These are phyloP conservation scores for Grosmannia penicillata DNA, from an alignment of 2,329 filamentous ascomycete genomes.

Conservation along the genomic window DNA sequence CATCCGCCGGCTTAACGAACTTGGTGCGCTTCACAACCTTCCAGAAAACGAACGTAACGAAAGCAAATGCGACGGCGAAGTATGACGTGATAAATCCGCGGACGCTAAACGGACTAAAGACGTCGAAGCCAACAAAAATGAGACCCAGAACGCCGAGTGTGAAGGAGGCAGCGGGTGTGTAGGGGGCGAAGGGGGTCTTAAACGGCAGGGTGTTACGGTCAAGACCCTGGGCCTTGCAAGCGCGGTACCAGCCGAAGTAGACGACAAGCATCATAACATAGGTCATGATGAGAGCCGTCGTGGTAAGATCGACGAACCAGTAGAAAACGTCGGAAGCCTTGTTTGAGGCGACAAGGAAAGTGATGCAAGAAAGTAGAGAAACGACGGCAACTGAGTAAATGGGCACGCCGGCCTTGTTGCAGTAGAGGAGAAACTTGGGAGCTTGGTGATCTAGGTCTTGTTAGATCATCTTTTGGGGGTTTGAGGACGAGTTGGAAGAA, in stretches of 20 bases:
- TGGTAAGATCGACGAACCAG: conserved; percentile 25
- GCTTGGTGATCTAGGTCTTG: conserved; percentile 21
- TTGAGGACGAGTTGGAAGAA: neutral
- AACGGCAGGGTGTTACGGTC: conserved; percentile 19
- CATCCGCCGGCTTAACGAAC: conserved; percentile 8
- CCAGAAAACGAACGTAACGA: conserved; percentile 40
- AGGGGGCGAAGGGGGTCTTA: conserved; percentile 20
- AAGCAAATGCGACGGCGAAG: conserved; percentile 37
- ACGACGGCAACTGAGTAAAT: conserved; percentile 21
- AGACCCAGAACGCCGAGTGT: conserved; percentile 1
- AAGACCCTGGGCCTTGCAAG: conserved; percentile 21
- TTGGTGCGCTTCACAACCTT: conserved; percentile 42
- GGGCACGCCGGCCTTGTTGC: conserved; percentile 19
- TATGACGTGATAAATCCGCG: conserved; percentile 37
- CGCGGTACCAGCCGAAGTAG: conserved; percentile 21
- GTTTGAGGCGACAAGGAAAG: conserved; percentile 24
- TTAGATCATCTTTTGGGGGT: neutral
- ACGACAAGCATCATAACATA: conserved; percentile 24
- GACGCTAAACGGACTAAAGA: conserved; percentile 32
- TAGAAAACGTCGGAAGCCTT: conserved; percentile 20
- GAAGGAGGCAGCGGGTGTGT: conserved; percentile 17
- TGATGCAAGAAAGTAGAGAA: conserved; percentile 19
- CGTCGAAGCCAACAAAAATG: conserved; percentile 36
- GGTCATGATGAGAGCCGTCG: conserved; percentile 24
- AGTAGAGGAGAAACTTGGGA: conserved; percentile 20